Evolutionary conservation across 2,329 filamentous ascomycete genomes (phyloP).

Genomic region (Fusarium protoensiforme): DNA sequence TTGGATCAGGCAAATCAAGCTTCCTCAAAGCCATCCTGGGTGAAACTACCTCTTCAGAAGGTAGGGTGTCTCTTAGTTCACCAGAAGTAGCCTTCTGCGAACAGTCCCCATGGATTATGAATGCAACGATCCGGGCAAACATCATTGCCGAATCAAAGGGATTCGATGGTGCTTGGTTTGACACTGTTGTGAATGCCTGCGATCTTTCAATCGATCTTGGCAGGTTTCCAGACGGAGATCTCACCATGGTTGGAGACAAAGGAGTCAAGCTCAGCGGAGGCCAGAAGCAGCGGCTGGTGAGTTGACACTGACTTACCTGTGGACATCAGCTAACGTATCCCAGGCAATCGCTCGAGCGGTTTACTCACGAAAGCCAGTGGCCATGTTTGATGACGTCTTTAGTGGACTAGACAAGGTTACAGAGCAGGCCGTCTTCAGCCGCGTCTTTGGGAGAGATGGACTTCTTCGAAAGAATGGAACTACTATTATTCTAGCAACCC

Average conservation of each 20-base stretch:
- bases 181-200: constrained; percentile 48
- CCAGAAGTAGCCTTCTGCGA: constrained; percentile 45
- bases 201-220: constrained; percentile 46
- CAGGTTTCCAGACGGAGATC: constrained; percentile 36
- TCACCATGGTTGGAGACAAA: constrained; percentile 45
- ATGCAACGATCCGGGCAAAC: constrained; percentile 48
- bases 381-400: constrained; percentile 54
- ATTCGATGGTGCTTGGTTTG: constrained; percentile 48
- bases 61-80: constrained; percentile 36
- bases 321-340: background rate
- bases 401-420: constrained; percentile 56
- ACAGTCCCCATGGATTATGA: constrained; percentile 49
- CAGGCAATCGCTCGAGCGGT: constrained; percentile 49
- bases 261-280: constrained; percentile 50
- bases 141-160: constrained; percentile 46
- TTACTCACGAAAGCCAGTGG: constrained; percentile 46
- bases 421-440: constrained; percentile 52
- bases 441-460: constrained; percentile 51
- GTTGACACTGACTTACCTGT: background rate
- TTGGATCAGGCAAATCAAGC: constrained; percentile 48
- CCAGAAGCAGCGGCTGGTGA: constrained; percentile 49
- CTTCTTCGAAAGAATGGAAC: constrained; percentile 47
- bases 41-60: constrained; percentile 35
- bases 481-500: constrained; percentile 49
- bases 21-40: constrained; percentile 46